Evolutionary conservation across 2,329 filamentous ascomycete species (phyloP).

Genomic region (Mollisia scopiformis): DNA sequence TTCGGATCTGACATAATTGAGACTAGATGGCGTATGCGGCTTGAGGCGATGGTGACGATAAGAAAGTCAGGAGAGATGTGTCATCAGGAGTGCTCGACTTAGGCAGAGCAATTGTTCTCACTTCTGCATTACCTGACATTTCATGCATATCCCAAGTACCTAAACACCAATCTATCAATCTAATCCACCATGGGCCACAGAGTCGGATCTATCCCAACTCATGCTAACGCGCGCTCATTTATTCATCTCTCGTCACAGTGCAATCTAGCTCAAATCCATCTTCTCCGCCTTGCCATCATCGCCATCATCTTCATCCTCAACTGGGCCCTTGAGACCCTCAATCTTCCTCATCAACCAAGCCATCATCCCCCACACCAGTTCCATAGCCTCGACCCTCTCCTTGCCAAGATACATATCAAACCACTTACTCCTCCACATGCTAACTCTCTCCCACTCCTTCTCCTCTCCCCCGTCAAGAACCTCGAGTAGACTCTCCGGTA

Average conservation of each 20-base stretch:
- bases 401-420: constrained; percentile 60
- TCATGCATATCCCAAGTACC: neutral
- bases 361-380: constrained; percentile 61
- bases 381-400: constrained; percentile 60
- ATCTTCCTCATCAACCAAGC: constrained; percentile 57
- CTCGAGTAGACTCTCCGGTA: constrained; percentile 55
- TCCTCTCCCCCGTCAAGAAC: constrained; percentile 51
- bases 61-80: too few species aligned
- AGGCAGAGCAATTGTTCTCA: too few species aligned
- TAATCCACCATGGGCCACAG: neutral
- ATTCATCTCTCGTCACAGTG: neutral
- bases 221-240: neutral
- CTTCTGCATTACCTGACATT: neutral
- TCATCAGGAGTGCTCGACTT: too few species aligned
- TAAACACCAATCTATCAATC: constrained; percentile 2
- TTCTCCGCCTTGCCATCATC: constrained; percentile 11
- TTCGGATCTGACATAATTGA: too few species aligned
- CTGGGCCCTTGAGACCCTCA: constrained; percentile 4
- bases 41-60: too few species aligned
- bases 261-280: constrained; percentile 24
- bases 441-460: constrained; percentile 42
- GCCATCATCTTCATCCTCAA: neutral
- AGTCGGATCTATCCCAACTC: neutral
- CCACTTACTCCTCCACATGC: constrained; percentile 62
- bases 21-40: too few species aligned